These are phyloP conservation scores for Saccharomycopsis sp. DNA, from an alignment of 805 yeast genomes.

Conservation along the genomic window DNA sequence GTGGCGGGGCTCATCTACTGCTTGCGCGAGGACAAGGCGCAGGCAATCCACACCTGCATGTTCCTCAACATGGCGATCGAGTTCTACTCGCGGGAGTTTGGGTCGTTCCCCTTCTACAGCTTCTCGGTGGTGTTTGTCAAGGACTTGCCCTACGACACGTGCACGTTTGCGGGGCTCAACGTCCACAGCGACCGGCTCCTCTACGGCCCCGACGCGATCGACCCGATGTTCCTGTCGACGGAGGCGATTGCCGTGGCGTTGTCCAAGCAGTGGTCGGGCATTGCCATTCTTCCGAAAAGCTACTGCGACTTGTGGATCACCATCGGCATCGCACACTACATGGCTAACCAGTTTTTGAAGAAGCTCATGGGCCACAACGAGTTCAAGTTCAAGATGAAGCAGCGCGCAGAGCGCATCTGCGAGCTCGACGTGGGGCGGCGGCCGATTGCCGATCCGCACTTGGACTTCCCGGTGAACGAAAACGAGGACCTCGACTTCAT, in stretches of 20 bases:
- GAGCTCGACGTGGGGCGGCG: slow-evolving; percentile 70
- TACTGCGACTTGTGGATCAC: slow-evolving; percentile 86
- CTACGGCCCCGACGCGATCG: slow-evolving; percentile 69
- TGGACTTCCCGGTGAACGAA: slow-evolving; percentile 52
- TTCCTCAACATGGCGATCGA: slow-evolving; percentile 76
- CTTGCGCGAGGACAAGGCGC: slow-evolving; percentile 48
- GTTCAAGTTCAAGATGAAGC: slow-evolving; percentile 62
- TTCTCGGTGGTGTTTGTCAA: slow-evolving; percentile 71
- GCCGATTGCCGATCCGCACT: slow-evolving; percentile 70
- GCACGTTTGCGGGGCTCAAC: slow-evolving; percentile 71
- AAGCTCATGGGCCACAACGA: slow-evolving; percentile 79
- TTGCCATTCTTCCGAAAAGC: slow-evolving; percentile 75
- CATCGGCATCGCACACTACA: slow-evolving; percentile 74
- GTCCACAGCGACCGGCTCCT: slow-evolving; percentile 53
- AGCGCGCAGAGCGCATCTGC: slow-evolving; percentile 58
- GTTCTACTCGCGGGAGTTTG: slow-evolving; percentile 78
- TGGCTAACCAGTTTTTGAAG: slow-evolving; percentile 67
- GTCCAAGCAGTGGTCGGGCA: slow-evolving; percentile 90
- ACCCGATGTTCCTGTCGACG: slow-evolving; percentile 67
- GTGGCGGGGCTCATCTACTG: slow-evolving; percentile 59
- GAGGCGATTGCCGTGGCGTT: slow-evolving; percentile 61
- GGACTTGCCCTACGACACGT: slow-evolving; percentile 41
- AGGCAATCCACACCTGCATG: slow-evolving; percentile 65
- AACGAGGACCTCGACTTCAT: slow-evolving; percentile 52
- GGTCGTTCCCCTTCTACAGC: slow-evolving; percentile 86